Evolutionary conservation across 495 filamentous ascomycete genomes (phyloP).

Genomic region (Letharia columbiana): DNA sequence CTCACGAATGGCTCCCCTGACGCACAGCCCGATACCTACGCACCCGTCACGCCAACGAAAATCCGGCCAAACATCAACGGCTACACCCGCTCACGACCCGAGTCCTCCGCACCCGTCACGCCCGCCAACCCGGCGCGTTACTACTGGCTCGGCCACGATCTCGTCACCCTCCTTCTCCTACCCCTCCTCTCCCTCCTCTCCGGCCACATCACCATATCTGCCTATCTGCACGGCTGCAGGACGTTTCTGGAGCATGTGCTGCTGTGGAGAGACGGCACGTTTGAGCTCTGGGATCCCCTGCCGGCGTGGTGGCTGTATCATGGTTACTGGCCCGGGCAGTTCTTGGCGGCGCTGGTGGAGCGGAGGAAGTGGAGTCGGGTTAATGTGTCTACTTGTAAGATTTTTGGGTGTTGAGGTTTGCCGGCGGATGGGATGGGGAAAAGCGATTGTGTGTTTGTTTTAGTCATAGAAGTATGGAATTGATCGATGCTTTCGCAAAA

Average conservation of each 20-base stretch:
- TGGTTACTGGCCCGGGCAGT: conserved; percentile 50
- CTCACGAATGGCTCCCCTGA: not conserved
- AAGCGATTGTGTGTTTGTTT: not conserved
- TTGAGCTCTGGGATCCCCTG: conserved; percentile 51
- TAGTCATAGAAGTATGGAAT: too few species aligned
- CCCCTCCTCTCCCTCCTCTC: conserved; percentile 33
- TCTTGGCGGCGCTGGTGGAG: conserved; percentile 32
- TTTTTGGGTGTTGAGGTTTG: conserved; percentile 38
- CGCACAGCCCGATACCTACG: not conserved
- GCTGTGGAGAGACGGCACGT: conserved; percentile 53
- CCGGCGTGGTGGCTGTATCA: conserved; percentile 52
- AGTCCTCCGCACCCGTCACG: not conserved
- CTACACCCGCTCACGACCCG: not conserved
- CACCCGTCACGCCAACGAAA: not conserved
- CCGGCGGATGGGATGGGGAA: not conserved
- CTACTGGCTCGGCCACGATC: conserved; percentile 54
- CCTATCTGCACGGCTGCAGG: conserved; percentile 15
- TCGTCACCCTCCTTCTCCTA: conserved; percentile 41
- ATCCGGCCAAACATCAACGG: conserved; percentile 10
- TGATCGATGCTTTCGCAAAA: too few species aligned
- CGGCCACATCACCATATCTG: not conserved
- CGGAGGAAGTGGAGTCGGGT: conserved; percentile 46
- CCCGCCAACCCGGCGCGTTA: conserved; percentile 21
- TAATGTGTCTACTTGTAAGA: conserved; percentile 51
- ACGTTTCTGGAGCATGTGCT: conserved; percentile 39